Base-by-base conservation (phyloP, 305 asterid genomes). In the Solanum hybrid region DNA sequence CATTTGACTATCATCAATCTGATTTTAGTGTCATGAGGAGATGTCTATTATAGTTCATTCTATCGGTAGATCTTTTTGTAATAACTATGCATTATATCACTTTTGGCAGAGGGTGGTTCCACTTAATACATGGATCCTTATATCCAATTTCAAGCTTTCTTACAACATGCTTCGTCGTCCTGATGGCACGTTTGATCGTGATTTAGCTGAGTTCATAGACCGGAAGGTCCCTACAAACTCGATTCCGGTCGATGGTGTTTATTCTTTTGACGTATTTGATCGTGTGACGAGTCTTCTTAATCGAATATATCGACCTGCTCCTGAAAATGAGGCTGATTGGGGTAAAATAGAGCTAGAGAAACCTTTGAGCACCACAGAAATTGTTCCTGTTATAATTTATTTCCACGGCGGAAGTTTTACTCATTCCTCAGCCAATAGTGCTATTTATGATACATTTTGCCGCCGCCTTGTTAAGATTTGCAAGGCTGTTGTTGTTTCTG, bases 331-430 rank as follows among this genome's bases (percentile, higher is more conserved):
- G 85, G 36, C 71, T 71, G 82, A 37, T 11, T 86, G 88, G 87
- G 88, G 89, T 13, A 36, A 87, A 51, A 29, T 77, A 42, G 93
- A 91, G 72, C 91, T 91, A 1, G 93, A 90, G 38, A 90, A 91
- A 38, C 93, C 93, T 51, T 26, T 90, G 76, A 80, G 77, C 72
- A 79, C 80, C n/a, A 75, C 82, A 0, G 91, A 91, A 16, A 85
- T 91, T 29, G 88, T 91, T 16, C 93, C 93, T 60, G 92, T 91
- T 20, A 90, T 91, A n/a, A 76, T 91, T 16, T 91, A 89, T 89
- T 91, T 90, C 91, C 93, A 91, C 17, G 93, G 93, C 12, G 93
- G 93, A 79, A 91, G 93, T 89, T 91, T 91, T 81, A 89, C 92
- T 66, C 93, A 91, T 90, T 91, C 93, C 84, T 90, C 93, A 9